A percentile compares a stretch with the other conserved stretches of the same genome.
Evolutionary conservation across 1,139 yeast genomes (phyloP).

Genomic region (Sugiyamaella xylanicola): DNA sequence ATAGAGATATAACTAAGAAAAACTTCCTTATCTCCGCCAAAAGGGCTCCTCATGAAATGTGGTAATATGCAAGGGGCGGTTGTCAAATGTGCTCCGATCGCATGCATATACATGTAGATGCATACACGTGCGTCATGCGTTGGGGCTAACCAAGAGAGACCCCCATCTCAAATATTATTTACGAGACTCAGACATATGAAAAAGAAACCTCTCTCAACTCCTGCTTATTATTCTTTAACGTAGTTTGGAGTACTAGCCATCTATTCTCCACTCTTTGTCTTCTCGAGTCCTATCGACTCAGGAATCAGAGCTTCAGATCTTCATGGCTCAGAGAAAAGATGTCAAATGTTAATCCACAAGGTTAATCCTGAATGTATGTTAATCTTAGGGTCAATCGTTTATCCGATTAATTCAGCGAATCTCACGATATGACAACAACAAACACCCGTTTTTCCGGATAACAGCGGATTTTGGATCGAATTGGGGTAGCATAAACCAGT

Average conservation of each 20-base stretch:
- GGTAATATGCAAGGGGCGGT: constrained; percentile 1
- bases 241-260: too few relatives aligned
- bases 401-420: neutral
- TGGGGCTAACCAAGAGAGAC: neutral
- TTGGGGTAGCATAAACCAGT: neutral
- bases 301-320: too few relatives aligned
- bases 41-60: too few relatives aligned
- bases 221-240: too few relatives aligned
- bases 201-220: neutral
- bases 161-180: neutral
- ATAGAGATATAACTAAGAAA: too few relatives aligned
- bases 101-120: neutral
- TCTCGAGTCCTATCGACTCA: too few relatives aligned
- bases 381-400: neutral
- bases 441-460: neutral
- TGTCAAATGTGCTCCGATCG: neutral
- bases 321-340: too few relatives aligned
- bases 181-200: neutral
- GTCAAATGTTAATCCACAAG: neutral
- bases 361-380: neutral
- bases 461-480: neutral
- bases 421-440: neutral
- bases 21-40: too few relatives aligned
- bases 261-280: too few relatives aligned
- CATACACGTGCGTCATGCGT: neutral